Percentiles rank a stretch among this genome's conserved stretches.
Evolutionary conservation across 306 rosid genomes (phyloP).

Genomic region (Fragaria vesca): DNA sequence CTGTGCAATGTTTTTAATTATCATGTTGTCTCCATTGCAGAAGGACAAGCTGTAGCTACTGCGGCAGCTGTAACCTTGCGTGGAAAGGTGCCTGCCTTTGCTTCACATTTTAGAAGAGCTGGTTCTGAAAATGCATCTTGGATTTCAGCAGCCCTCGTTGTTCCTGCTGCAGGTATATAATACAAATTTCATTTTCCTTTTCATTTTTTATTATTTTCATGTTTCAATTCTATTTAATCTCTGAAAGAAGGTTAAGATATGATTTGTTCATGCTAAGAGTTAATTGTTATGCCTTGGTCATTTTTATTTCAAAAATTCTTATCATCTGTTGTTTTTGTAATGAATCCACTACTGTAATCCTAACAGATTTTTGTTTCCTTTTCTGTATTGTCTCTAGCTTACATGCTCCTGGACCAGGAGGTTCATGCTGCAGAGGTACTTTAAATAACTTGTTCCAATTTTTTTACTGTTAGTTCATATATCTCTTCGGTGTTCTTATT

Average conservation of each 20-base stretch:
- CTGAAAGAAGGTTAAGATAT: neutral
- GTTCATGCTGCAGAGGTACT: conserved; percentile 93
- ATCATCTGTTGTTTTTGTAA: neutral
- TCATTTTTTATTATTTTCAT: neutral
- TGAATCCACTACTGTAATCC: neutral
- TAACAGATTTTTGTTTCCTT: conserved; percentile 11
- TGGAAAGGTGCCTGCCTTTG: conserved; percentile 39
- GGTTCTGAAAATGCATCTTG: conserved; percentile 57
- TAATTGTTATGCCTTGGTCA: neutral
- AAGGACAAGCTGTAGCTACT: conserved; percentile 62
- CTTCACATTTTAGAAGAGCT: conserved; percentile 44
- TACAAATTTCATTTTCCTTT: neutral
- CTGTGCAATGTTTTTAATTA: neutral
- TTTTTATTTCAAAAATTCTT: neutral
- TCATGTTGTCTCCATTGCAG: conserved; percentile 36
- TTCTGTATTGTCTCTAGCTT: conserved; percentile 47
- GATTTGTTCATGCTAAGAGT: neutral
- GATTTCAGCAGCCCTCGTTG: conserved; percentile 72
- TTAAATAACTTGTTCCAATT: neutral
- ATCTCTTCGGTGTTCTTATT: conserved; percentile 11
- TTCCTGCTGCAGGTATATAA: conserved; percentile 75
- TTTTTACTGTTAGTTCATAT: conserved; percentile 6
- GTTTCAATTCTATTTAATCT: neutral
- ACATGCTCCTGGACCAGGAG: conserved; percentile 85
- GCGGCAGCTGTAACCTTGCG: conserved; percentile 56